Percentiles rank a stretch among this genome's conserved stretches.
Evolutionary conservation across 2,329 filamentous ascomycete species (phyloP).

Genomic region (Rhynchosporium secalis): DNA sequence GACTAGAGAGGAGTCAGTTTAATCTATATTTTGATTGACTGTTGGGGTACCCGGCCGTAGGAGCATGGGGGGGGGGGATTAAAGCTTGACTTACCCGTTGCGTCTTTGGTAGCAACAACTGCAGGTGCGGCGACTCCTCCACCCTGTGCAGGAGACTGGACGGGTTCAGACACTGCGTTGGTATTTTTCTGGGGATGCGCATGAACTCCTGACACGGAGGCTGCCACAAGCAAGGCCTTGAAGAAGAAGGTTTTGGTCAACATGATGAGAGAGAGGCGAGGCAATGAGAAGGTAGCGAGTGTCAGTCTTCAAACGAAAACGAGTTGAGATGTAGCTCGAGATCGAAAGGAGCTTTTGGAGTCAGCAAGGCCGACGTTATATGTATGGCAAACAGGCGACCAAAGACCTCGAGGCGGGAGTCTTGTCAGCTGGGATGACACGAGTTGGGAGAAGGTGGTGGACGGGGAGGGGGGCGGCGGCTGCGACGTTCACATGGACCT

Average conservation of each 20-base stretch:
- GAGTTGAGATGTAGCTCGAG: neutral
- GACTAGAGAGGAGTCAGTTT: constrained; percentile 18
- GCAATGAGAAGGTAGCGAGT: neutral
- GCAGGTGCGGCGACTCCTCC: constrained; percentile 12
- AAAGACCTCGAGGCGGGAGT: neutral
- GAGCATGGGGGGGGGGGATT: neutral
- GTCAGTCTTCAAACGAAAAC: constrained; percentile 5
- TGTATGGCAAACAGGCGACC: neutral
- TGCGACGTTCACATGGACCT: neutral
- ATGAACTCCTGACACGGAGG: constrained; percentile 15
- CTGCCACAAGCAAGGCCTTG: constrained; percentile 18
- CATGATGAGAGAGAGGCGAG: constrained; percentile 17
- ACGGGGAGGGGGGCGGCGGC: neutral
- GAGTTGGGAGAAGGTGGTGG: neutral
- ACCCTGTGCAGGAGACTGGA: constrained; percentile 7
- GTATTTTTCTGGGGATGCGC: constrained; percentile 8
- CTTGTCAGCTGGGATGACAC: constrained; percentile 13
- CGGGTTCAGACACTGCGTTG: neutral
- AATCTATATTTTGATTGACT: neutral
- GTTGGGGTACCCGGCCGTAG: too few relatives aligned
- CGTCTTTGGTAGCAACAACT: constrained; percentile 18
- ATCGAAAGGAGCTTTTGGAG: neutral
- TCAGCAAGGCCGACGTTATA: constrained; percentile 1
- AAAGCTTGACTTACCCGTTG: constrained; percentile 8
- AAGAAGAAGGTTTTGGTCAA: constrained; percentile 18